Evolutionary conservation across 164 flowering plant species (phyloP).

Genomic region (Paratinospora sagittata): DNA sequence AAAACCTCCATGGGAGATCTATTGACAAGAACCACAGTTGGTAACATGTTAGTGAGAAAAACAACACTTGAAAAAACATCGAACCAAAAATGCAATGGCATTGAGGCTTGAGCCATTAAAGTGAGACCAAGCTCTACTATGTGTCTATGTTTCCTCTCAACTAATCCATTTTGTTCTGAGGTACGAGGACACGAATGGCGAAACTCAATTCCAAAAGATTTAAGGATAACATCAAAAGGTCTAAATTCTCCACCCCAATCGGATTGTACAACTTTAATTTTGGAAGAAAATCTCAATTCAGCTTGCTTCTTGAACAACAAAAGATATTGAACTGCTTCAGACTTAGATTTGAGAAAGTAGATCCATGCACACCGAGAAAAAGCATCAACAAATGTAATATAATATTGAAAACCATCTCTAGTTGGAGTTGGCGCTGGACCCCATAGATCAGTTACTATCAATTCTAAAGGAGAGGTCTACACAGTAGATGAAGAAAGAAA

Average conservation of each 20-base stretch:
- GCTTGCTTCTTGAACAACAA: neutral
- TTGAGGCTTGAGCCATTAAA: no score
- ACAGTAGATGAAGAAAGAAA: neutral
- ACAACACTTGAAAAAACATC: no score
- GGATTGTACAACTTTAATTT: neutral
- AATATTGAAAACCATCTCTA: slow-evolving; percentile 7
- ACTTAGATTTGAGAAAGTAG: neutral
- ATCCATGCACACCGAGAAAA: neutral
- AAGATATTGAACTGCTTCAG: neutral
- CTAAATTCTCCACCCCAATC: slow-evolving; percentile 6
- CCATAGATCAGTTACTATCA: neutral
- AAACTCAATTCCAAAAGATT: neutral
- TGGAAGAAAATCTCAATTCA: neutral
- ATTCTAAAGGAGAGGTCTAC: neutral
- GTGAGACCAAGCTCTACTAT: no score
- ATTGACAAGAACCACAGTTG: no score
- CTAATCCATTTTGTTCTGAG: slow-evolving; percentile 5
- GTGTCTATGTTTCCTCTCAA: no score
- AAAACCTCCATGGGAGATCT: no score
- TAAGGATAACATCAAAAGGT: neutral
- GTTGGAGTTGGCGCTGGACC: neutral
- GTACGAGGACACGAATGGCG: slow-evolving; percentile 2
- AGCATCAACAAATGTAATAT: slow-evolving; percentile 6
- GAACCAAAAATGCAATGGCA: no score
- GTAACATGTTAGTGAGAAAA: no score